phyloP scores from a whole-genome alignment of 2,329 filamentous ascomycete species.

The Neonectria sp. region DNA sequence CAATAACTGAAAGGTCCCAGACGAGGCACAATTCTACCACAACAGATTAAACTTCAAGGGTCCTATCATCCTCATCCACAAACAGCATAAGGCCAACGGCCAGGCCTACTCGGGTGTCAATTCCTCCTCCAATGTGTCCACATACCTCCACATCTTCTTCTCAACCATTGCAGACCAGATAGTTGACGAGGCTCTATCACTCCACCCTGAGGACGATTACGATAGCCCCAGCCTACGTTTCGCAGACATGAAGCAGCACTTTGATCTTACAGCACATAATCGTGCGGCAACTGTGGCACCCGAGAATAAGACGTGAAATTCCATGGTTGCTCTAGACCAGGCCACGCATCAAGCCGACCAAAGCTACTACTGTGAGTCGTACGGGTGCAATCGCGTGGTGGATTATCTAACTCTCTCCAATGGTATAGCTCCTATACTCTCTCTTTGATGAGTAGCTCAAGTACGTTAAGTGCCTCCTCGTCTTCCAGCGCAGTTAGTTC shows the following conservation, averaged over 20 bases:
- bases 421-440: conserved; percentile 19
- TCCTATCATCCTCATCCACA: conserved; percentile 12
- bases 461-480: no score
- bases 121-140: conserved; percentile 10
- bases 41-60: conserved; percentile 21
- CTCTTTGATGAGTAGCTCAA: neutral
- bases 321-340: conserved; percentile 21
- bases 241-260: conserved; percentile 26
- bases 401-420: neutral
- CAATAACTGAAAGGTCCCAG: neutral
- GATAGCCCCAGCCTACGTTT: conserved; percentile 16
- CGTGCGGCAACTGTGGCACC: conserved; percentile 6
- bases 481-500: no score
- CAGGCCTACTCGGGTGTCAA: conserved; percentile 14
- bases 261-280: conserved; percentile 18
- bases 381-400: no score
- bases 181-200: conserved; percentile 7
- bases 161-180: conserved; percentile 9
- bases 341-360: conserved; percentile 19
- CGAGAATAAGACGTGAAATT: conserved; percentile 16
- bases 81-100: conserved; percentile 21
- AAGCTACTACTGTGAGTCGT: conserved; percentile 21
- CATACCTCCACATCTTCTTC: conserved; percentile 20
- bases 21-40: conserved; percentile 26
- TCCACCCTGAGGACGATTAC: conserved; percentile 19